Base-by-base conservation (phyloP, 176 grass and related monocot species). In the Thalia dealbata region DNA sequence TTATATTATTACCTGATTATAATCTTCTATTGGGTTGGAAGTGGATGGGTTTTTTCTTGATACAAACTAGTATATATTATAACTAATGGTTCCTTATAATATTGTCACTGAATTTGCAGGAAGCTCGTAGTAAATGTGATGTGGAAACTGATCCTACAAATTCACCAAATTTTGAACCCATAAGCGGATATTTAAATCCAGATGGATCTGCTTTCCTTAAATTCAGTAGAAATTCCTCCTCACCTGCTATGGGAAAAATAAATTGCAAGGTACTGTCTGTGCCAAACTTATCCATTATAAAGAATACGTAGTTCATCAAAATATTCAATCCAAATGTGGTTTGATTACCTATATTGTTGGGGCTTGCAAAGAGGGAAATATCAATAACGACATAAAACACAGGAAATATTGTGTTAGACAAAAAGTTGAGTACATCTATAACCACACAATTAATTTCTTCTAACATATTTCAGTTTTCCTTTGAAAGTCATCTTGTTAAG, bases 211-310 rank as follows among this genome's bases (percentile, higher is more conserved):
- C 85, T n/a, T 86, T 83, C 24, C 69, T 97, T 72, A 77, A 82
- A 72, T 97, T 88, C 61, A 91, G 75, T 81, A 90, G 85, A 61
- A 75, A 26, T 22, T 88, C 85, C 32, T 56, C 83, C 30, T 82
- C 75, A 0, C 70, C 87, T 1, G 80, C 83, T 69, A 81, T 42
- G 35, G 85, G 87, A 70, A 92, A 85, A 85, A 97, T 97, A 85
- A 91, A 90, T 70, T 92, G 95, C 85, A 92, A 91, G 95, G 95
- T 92, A 86, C 14, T 25, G n/a, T n/a, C n/a, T n/a, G n/a, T n/a
- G n/a, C n/a, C n/a, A n/a, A n/a, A n/a, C 6, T 58, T n/a, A n/a
- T 58, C 18, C 7, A 23, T 1, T n/a, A n/a, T n/a, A 58, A 58
- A 58, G 16, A 58, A 21, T 58, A 58, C 32, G 4, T 38, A 38